Conservation (phyloP, 345 rosid species). For the Isatis tinctoria region DNA sequence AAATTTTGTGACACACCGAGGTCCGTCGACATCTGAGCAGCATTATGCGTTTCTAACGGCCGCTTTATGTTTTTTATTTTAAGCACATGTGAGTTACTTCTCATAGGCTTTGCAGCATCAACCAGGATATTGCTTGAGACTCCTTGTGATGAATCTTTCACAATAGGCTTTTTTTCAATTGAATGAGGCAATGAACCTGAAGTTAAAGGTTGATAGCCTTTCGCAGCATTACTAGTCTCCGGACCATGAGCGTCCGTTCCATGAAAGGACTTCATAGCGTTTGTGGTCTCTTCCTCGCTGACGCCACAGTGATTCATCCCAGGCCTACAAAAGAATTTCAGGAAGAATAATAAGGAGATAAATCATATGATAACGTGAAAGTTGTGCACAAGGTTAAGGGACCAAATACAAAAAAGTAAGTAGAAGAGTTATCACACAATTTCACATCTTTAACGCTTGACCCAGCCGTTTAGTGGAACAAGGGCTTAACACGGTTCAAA, state of each 20-base stretch:
- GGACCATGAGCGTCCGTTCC: background rate
- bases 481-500: background rate
- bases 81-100: constrained; percentile 33
- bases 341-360: constrained; percentile 11
- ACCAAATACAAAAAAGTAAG: background rate
- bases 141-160: constrained; percentile 18
- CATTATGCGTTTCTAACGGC: background rate
- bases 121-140: constrained; percentile 1
- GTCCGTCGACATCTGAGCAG: constrained; percentile 18
- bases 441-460: background rate
- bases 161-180: constrained; percentile 6
- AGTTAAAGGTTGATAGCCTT: constrained; percentile 12
- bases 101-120: constrained; percentile 35
- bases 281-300: constrained; percentile 29
- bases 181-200: constrained; percentile 15
- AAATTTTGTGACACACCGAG: constrained; percentile 1
- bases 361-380: background rate
- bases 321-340: constrained; percentile 33
- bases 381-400: background rate
- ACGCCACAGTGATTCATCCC: constrained; percentile 28
- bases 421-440: background rate
- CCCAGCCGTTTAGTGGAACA: background rate
- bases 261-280: background rate
- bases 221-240: constrained; percentile 25
- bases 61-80: constrained; percentile 6